These are phyloP conservation scores for Fusarium buharicum DNA, from an alignment of 2,329 filamentous ascomycete genomes.

Conservation along the genomic window DNA sequence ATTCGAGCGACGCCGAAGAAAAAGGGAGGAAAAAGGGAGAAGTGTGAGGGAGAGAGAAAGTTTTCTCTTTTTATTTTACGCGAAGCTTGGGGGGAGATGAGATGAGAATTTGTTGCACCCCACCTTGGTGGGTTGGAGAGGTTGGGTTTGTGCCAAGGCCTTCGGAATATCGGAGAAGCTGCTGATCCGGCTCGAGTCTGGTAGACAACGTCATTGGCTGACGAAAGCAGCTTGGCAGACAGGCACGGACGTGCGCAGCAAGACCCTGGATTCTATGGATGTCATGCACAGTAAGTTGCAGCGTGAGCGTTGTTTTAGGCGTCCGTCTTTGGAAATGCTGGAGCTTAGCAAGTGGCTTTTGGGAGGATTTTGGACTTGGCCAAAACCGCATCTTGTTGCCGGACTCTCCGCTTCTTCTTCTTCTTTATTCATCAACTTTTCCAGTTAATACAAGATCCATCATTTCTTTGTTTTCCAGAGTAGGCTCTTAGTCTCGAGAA, in stretches of 20 bases:
- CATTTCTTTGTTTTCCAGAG: slow-evolving; percentile 9
- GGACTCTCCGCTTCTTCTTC: slow-evolving; percentile 7
- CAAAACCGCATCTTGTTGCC: slow-evolving; percentile 17
- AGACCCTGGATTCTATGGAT: slow-evolving; percentile 32
- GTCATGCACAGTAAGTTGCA: slow-evolving; percentile 22
- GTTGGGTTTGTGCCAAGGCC: slow-evolving; percentile 40
- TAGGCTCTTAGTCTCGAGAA: neutral
- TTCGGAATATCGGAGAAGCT: slow-evolving; percentile 17
- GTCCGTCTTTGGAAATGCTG: slow-evolving; percentile 22
- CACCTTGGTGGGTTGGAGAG: slow-evolving; percentile 43
- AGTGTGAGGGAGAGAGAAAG: slow-evolving; percentile 24
- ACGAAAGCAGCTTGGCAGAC: slow-evolving; percentile 34
- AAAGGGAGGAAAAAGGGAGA: slow-evolving; percentile 20
- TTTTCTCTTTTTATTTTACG: slow-evolving; percentile 43
- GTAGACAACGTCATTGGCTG: slow-evolving; percentile 44
- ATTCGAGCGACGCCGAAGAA: slow-evolving; percentile 39
- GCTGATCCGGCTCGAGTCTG: slow-evolving; percentile 26
- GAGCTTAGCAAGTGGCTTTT: neutral
- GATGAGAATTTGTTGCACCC: slow-evolving; percentile 49
- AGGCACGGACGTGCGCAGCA: slow-evolving; percentile 21
- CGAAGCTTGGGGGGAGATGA: slow-evolving; percentile 43
- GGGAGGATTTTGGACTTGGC: slow-evolving; percentile 27
- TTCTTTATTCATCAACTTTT: slow-evolving; percentile 20
- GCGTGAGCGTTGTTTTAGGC: slow-evolving; percentile 7
- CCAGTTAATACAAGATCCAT: slow-evolving; percentile 2